Evolutionary conservation across 2,329 filamentous ascomycete species (phyloP), one percentile per base, ranked within the genome.

Genomic region (Diaporthe humulicola): DNA sequence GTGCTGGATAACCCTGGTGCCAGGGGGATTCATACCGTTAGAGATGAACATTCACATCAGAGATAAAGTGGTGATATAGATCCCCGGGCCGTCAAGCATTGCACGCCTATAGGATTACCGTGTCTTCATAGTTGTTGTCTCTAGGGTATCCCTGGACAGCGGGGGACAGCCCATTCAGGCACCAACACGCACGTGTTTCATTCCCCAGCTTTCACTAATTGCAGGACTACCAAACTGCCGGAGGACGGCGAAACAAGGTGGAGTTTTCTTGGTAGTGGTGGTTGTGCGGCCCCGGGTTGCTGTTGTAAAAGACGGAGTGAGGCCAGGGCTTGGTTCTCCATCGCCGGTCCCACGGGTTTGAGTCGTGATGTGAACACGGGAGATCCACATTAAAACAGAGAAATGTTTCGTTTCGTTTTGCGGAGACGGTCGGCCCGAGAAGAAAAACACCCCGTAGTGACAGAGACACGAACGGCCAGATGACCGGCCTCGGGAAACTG

Each of bases 331-430:
- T 48, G 50, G 50, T 54, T 25, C 52, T 33, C 14, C 52, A 56
- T 22, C 42, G 36, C 30, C 30, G 30, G 14, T 17, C 45, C 30
- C 61, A 50, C 22, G 38, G 60, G 8, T 17, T 38, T 45, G 57
- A 50, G 42, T 36, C 61, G 61, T 38, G 42, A 67, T 36, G 42
- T 67, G 42, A 38, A 50, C 42, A 67, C 42, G 28, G 61, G 45
- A 36, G 61, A 67, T 67, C 61, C 61, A 67, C 61, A 50, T 52
- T 48, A 8, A 40, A 36, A 25, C 28, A 30, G 33, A 67, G 22
- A 45, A 22, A 45, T 48, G 61, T 67, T 67, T 67, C 61, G 61
- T 67, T 50, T 67, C 28, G 28, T 67, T 50, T 67, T 19, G 28
- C 42, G 30, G 61, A 67, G 42, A 30, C 30, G 45, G 3, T 52